Base-by-base conservation (phyloP, 202 grass and related monocot species). In the Dendrocalamus latiflorus region DNA sequence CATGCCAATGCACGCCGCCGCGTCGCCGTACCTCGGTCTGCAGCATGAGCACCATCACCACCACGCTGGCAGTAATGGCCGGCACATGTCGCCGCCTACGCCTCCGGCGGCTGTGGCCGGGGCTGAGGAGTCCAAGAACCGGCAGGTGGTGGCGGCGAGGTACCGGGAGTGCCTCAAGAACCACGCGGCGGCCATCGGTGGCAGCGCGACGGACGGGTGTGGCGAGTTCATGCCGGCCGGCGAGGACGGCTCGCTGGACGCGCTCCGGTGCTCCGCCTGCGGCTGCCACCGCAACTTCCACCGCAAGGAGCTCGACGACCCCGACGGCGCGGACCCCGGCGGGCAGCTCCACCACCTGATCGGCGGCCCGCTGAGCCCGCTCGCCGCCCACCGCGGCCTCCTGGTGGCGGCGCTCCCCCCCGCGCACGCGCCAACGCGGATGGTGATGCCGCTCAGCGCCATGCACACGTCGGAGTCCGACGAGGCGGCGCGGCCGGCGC, bases 91-190 rank as follows among this genome's bases (percentile, higher is more conserved):
- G 24, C 81, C 86, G 61, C 90, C 78, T 20, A 44, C 43, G 21
- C 70, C 57, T 54, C 28, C 43, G 54, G 25, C 75, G 76, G 70
- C 18, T n/a, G n/a, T n/a, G 8, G 55, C 80, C 43, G 70, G 7
- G 41, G 30, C 8, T n/a, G 74, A 85, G 58, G 91, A 88, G 62
- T 57, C 25, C 12, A 77, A 91, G 79, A 88, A 48, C 73, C 45
- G 57, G 66, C 77, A 85, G 66, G 43, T 85, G 47, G 82, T 69
- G 61, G 83, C 54, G 14, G 36, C 65, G 34, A 68, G 77, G 90
- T 97, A 97, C 94, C 75, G 87, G 64, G 94, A 97, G 80, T 97
- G 94, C 87, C 87, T 93, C 17, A 97, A 97, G 89, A 97, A 97
- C 91, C 94, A 97, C 84, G 94, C 94, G 28, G 94, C 94, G 14